Conservation (phyloP, 768 basidiomycete species). For the Cystobasidium onofrii region DNA sequence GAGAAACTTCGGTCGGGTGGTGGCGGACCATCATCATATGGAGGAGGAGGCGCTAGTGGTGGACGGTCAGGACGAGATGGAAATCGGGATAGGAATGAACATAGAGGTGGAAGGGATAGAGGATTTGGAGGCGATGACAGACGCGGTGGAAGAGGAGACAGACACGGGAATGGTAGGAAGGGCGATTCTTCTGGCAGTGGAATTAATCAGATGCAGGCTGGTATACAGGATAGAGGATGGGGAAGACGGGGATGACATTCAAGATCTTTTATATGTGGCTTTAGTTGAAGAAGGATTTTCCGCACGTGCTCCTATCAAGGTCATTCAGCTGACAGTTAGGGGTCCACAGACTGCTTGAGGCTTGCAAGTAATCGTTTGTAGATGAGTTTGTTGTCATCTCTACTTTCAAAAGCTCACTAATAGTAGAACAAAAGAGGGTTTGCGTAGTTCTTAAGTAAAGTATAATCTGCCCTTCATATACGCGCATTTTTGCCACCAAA, state of each 20-base stretch:
- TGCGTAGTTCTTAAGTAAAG: no score
- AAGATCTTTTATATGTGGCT: no score
- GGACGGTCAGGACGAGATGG: background rate
- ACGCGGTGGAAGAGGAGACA: background rate
- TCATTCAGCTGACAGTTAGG: no score
- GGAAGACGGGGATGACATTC: background rate
- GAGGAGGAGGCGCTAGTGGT: background rate
- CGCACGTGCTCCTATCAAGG: no score
- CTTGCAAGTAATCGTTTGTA: no score
- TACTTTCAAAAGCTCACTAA: no score
- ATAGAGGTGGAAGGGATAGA: background rate
- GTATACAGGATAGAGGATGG: constrained; percentile 28
- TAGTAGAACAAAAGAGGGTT: no score
- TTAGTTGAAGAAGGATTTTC: no score
- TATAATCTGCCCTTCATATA: no score
- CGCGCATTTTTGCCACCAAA: no score
- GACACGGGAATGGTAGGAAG: background rate
- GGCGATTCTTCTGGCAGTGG: background rate
- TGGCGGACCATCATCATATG: background rate
- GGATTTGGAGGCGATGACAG: constrained; percentile 10
- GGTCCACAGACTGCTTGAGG: no score
- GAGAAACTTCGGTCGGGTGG: background rate
- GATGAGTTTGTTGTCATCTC: no score
- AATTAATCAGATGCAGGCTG: constrained; percentile 18
- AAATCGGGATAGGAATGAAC: constrained; percentile 2